Evolutionary conservation across 208 protist genomes (phyloP).

Genomic region (Crithidia sp.): DNA sequence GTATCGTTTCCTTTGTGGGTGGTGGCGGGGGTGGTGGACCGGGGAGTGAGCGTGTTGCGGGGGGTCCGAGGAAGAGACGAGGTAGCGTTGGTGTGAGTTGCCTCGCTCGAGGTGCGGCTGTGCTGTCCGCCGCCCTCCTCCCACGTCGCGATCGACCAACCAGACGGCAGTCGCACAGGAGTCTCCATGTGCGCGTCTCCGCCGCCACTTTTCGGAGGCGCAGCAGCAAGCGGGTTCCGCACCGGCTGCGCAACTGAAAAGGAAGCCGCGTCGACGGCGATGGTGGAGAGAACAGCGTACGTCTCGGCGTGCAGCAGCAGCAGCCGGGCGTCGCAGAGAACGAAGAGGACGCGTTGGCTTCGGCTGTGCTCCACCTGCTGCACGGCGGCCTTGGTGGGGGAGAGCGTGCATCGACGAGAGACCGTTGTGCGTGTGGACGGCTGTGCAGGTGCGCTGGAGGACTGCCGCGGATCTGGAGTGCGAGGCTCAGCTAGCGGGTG

Average conservation of each 20-base stretch:
- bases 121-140: conserved; percentile 6
- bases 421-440: conserved; percentile 13
- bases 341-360: conserved; percentile 69
- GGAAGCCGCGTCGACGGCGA: conserved; percentile 20
- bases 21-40: not conserved
- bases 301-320: conserved; percentile 32
- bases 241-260: conserved; percentile 31
- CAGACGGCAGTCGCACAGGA: not conserved
- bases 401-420: conserved; percentile 18
- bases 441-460: not conserved
- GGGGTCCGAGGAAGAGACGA: conserved; percentile 9
- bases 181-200: too few relatives aligned
- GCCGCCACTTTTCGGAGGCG: not conserved
- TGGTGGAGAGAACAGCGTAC: conserved; percentile 27
- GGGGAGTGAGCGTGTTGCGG: not conserved
- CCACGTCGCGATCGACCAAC: not conserved
- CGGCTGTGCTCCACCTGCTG: conserved; percentile 74
- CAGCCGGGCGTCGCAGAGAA: conserved; percentile 55
- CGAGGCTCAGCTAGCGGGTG: not conserved
- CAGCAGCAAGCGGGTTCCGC: not conserved
- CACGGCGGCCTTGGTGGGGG: conserved; percentile 20
- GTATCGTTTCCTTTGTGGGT: too few relatives aligned
- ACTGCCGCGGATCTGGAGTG: too few relatives aligned
- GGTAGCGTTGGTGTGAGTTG: conserved; percentile 11
- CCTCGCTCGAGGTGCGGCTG: conserved; percentile 26